Base-by-base conservation (phyloP, 192 early-diverging fungal genomes). In the Helicostylum pulchrum region DNA sequence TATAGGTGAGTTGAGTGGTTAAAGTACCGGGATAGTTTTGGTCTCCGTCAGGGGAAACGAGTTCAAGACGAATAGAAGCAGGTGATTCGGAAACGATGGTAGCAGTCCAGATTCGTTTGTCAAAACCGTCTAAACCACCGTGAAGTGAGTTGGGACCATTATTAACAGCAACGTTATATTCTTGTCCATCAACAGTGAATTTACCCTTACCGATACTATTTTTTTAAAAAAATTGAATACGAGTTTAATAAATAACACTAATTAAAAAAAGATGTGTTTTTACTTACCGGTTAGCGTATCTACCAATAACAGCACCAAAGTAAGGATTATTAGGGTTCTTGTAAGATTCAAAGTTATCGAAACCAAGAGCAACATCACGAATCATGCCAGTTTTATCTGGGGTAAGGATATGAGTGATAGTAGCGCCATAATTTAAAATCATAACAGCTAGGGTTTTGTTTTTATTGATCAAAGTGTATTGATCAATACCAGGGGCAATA, bases 71-170 rank as follows among this genome's bases (percentile, higher is more conserved):
- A 55, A 92, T 78, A n/a, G 69, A 73, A 8, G 87, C 70, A 3
- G 84, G 78, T 36, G 65, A 53, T 31, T 81, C 50, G 0, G 66
- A 68, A 7, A 79, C 11, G 4, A 87, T 34, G 20, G 75, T 43
- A 7, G 72, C 80, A 12, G 62, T 53, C 84, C 88, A 96, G 0
- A 83, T 58, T 32, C 77, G 66, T 57, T 86, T 88, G 76, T 93
- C 88, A 58, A 91, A 92, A 1, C 92, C 92, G 0, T 72, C 51
- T 3, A 74, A 53, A 7, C 93, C 94, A 60, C 93, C 93, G 54
- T 97, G 95, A 20, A 97, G 85, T 1, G 77, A 72, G 50, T 94
- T 93, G n/a, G 81, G 80, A 0, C 88, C 87, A 59, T 94, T 88
- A 71, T 86, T 93, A 49, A 79, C 66, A 12, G 80, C 75, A 11